Percentiles rank a stretch among this genome's conserved stretches.
Conservation (phyloP, 345 rosid species). For the Firmiana major region DNA sequence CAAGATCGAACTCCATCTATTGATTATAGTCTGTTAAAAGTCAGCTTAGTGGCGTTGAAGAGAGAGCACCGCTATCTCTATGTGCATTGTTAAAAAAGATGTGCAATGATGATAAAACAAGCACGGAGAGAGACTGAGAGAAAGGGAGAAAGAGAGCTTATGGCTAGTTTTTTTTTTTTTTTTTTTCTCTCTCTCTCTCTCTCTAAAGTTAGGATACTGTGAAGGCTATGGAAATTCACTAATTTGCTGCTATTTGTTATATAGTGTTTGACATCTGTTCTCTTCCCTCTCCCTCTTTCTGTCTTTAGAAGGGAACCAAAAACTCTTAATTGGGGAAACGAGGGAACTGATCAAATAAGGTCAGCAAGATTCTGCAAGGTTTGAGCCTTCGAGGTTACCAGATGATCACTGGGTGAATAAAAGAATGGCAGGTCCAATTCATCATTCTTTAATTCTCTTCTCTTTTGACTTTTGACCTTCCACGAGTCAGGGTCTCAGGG, state of each 20-base stretch:
- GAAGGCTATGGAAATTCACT: slow-evolving; percentile 24
- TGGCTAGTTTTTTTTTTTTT: neutral
- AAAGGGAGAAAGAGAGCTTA: neutral
- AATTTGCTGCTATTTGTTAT: slow-evolving; percentile 7
- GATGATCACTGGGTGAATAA: neutral
- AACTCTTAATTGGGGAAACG: slow-evolving; percentile 7
- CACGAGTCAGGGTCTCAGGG: neutral
- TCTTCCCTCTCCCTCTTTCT: neutral
- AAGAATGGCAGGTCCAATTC: neutral
- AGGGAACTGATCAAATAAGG: slow-evolving; percentile 12
- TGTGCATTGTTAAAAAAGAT: neutral
- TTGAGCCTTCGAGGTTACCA: neutral
- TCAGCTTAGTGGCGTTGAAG: neutral
- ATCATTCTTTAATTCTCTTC: neutral
- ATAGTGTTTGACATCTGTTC: neutral
- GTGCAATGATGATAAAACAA: neutral
- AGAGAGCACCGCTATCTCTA: neutral
- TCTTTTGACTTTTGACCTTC: neutral
- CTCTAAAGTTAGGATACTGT: neutral
- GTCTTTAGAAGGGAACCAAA: neutral
- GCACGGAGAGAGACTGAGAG: slow-evolving; percentile 6
- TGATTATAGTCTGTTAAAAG: neutral
- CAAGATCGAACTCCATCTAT: slow-evolving; percentile 72
- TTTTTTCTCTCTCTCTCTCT: neutral
- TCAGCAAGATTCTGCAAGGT: neutral